Percentiles rank a stretch among this genome's conserved stretches.
These are phyloP conservation scores for Metschnikowia lachancei DNA, from an alignment of 805 yeast genomes.

Conservation along the genomic window DNA sequence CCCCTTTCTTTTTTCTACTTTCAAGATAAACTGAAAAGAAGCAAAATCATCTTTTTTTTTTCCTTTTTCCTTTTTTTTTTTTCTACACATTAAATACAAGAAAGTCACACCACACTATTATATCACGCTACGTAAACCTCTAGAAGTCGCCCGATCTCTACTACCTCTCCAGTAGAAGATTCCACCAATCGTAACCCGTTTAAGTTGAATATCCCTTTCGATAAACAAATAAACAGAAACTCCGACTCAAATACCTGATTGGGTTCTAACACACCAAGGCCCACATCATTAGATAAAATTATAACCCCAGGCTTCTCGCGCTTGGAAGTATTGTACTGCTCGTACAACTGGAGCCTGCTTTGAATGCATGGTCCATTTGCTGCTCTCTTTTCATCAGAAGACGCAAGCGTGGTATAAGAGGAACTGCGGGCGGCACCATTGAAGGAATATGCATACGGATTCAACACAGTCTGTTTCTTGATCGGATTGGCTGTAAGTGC, in stretches of 20 bases:
- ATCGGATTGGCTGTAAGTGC: constrained; percentile 39
- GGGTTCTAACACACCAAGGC: constrained; percentile 60
- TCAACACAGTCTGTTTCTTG: neutral
- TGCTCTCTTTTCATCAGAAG: constrained; percentile 8
- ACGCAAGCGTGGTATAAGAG: constrained; percentile 7
- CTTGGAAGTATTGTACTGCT: constrained; percentile 37
- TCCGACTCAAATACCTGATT: constrained; percentile 64
- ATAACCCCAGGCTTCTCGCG: constrained; percentile 55
- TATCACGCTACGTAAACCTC: constrained; percentile 54
- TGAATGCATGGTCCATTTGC: constrained; percentile 20
- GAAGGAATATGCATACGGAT: neutral
- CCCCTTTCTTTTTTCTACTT: constrained; percentile 29
- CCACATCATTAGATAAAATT: constrained; percentile 61
- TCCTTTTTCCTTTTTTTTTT: too few species aligned
- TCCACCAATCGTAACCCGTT: constrained; percentile 68
- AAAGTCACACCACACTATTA: too few species aligned
- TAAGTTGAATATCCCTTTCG: constrained; percentile 61
- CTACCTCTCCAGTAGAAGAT: constrained; percentile 58
- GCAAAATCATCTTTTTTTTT: neutral
- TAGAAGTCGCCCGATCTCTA: constrained; percentile 66
- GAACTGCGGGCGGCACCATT: constrained; percentile 1
- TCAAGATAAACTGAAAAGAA: too few species aligned
- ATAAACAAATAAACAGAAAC: constrained; percentile 56
- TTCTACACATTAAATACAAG: too few species aligned
- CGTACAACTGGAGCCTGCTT: constrained; percentile 25